phyloP scores from a whole-genome alignment of 192 early-diverging fungal genomes.

The Coemansia sp. region DNA sequence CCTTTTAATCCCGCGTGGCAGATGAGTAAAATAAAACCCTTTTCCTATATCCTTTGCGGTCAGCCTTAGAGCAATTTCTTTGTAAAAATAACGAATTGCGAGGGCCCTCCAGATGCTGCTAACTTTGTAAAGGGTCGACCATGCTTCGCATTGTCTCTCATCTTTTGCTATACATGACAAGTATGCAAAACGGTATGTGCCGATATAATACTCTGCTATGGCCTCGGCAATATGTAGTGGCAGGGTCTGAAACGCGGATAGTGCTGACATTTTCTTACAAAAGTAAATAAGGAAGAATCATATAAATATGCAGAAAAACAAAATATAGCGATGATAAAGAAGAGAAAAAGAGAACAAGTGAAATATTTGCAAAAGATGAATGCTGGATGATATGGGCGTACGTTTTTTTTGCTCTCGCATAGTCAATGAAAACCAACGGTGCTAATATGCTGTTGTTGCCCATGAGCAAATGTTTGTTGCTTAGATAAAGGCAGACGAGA shows the following conservation, averaged over 20 bases:
- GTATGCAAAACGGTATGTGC: not conserved
- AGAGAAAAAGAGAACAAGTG: too few species aligned
- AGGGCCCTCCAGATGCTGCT: conserved; percentile 2
- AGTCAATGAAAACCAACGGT: too few species aligned
- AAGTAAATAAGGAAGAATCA: not conserved
- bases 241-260: not conserved
- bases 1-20: not conserved
- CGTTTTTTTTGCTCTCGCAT: too few species aligned
- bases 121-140: not conserved
- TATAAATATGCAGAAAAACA: not conserved
- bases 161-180: not conserved
- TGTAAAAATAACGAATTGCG: not conserved
- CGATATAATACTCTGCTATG: not conserved
- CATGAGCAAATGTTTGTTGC: too few species aligned
- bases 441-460: too few species aligned
- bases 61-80: not conserved
- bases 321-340: too few species aligned
- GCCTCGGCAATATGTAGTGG: conserved; percentile 1
- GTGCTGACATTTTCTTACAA: not conserved
- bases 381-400: too few species aligned
- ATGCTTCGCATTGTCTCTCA: not conserved
- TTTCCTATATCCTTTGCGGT: not conserved
- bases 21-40: not conserved
- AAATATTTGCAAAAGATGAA: too few species aligned
- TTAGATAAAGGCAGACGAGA: too few species aligned